Percentiles rank a stretch among this genome's conserved stretches.
Conservation (phyloP, 83 land plant species). For the Diphasiastrum complanatum region DNA sequence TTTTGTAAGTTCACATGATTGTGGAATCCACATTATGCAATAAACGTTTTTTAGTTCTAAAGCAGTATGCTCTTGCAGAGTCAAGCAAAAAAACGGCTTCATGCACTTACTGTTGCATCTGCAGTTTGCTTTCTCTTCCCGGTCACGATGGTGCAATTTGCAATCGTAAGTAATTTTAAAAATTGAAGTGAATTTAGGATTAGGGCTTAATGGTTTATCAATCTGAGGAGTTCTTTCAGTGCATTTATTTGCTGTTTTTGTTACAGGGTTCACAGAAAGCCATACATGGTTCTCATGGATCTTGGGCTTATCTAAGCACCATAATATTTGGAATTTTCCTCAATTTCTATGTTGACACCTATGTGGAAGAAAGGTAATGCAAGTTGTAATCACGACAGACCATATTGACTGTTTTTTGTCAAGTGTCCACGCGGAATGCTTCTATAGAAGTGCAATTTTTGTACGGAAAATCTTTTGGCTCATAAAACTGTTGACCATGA, state of each 20-base stretch:
- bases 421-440: neutral
- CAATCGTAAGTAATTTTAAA: conserved; percentile 68
- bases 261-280: no score
- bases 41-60: neutral
- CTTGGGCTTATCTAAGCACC: conserved; percentile 69
- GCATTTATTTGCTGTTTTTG: no score
- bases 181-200: no score
- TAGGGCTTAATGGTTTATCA: no score
- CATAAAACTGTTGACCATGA: no score
- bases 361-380: conserved; percentile 81
- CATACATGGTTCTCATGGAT: no score
- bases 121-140: conserved; percentile 94
- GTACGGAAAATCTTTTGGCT: no score
- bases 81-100: conserved; percentile 74
- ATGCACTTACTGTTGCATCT: conserved; percentile 76
- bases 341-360: conserved; percentile 65
- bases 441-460: conserved; percentile 2
- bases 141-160: conserved; percentile 68
- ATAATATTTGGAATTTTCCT: conserved; percentile 76
- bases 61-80: conserved; percentile 40
- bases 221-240: no score
- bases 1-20: neutral
- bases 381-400: neutral
- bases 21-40: neutral
- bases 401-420: neutral